Conservation (phyloP, 2,329 filamentous ascomycete genomes). For the Clarireedia paspali region DNA sequence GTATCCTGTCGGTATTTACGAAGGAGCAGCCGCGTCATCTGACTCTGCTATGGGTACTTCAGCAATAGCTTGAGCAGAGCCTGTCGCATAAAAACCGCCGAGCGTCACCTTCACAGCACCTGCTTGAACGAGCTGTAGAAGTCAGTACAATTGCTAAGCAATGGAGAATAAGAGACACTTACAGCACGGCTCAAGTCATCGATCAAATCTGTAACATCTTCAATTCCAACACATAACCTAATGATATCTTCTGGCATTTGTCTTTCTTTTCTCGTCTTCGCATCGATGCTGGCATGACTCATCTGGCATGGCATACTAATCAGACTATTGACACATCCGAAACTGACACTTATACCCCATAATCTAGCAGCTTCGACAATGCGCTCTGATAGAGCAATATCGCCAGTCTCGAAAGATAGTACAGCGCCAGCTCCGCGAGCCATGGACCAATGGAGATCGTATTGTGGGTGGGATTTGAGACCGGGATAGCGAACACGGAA, state of each 20-base stretch:
- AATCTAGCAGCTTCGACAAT: constrained; percentile 90
- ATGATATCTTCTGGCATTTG: constrained; percentile 97
- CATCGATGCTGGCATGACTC: constrained; percentile 98
- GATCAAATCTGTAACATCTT: constrained; percentile 84
- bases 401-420: constrained; percentile 91
- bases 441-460: constrained; percentile 93
- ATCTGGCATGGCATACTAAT: constrained; percentile 99
- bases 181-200: constrained; percentile 88
- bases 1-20: constrained; percentile 8
- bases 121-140: constrained; percentile 72
- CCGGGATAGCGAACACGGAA: constrained; percentile 96
- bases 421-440: constrained; percentile 91
- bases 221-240: constrained; percentile 89
- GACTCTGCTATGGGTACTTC: constrained; percentile 24
- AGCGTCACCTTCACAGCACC: constrained; percentile 83
- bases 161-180: constrained; percentile 37
- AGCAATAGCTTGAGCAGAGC: constrained; percentile 19
- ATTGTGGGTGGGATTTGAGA: constrained; percentile 89
- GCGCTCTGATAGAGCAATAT: constrained; percentile 72
- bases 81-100: constrained; percentile 66
- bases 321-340: constrained; percentile 95
- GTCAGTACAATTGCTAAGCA: constrained; percentile 16
- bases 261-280: constrained; percentile 80
- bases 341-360: constrained; percentile 94
- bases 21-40: constrained; percentile 21